A percentile compares a stretch with the other conserved stretches of the same genome.
Evolutionary conservation across 345 rosid genomes (phyloP).

Genomic region (Salix viminalis): DNA sequence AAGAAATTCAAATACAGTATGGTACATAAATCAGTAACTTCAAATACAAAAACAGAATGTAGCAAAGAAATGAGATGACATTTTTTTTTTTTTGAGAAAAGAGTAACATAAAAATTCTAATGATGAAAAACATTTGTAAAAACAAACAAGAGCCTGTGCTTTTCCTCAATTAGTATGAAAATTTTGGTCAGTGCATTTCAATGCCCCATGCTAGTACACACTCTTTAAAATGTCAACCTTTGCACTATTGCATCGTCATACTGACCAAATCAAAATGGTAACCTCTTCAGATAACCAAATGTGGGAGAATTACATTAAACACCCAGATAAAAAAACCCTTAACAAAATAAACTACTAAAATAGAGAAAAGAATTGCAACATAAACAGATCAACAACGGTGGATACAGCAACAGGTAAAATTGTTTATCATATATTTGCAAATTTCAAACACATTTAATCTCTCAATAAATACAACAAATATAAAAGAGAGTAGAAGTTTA

Average conservation of each 20-base stretch:
- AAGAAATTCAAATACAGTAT: neutral
- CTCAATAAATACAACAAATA: neutral
- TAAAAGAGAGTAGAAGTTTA: neutral
- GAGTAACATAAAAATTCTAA: neutral
- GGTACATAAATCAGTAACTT: neutral
- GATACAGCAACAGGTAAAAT: neutral
- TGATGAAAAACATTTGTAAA: neutral
- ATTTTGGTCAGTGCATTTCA: neutral
- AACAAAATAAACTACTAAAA: neutral
- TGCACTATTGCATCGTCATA: neutral
- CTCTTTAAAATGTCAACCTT: neutral
- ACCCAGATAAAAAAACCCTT: neutral
- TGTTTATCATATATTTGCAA: neutral
- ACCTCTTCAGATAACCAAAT: neutral
- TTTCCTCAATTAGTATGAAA: neutral
- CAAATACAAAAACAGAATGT: neutral
- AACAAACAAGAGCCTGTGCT: neutral
- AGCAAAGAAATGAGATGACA: neutral
- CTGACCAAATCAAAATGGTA: too few relatives aligned
- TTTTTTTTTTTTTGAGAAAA: neutral
- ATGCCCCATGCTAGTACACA: neutral
- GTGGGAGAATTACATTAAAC: neutral
- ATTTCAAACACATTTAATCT: neutral
- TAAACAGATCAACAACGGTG: neutral
- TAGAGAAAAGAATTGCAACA: neutral